phyloP scores from a whole-genome alignment of 2,329 filamentous ascomycete genomes.

The Zymoseptoria ardabiliae region DNA sequence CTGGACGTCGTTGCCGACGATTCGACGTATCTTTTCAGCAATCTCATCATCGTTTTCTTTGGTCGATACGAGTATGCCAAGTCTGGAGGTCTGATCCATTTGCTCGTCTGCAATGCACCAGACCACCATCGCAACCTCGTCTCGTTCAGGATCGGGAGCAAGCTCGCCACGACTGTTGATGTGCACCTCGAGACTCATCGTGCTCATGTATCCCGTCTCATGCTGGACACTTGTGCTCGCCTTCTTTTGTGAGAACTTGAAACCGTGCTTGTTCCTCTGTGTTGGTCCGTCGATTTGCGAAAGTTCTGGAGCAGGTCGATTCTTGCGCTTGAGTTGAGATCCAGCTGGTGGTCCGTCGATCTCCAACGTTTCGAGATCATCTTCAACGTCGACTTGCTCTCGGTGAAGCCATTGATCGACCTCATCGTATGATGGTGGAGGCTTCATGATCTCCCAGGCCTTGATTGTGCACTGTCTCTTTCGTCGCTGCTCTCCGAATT shows the following conservation, averaged over 20 bases:
- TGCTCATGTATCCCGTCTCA: slow-evolving; percentile 90
- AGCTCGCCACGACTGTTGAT: slow-evolving; percentile 77
- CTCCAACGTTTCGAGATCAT: slow-evolving; percentile 16
- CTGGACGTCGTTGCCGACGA: slow-evolving; percentile 48
- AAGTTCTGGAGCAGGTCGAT: slow-evolving; percentile 35
- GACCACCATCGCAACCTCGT: slow-evolving; percentile 81
- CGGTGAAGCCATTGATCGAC: slow-evolving; percentile 62
- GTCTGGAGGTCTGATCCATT: slow-evolving; percentile 60
- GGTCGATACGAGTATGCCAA: slow-evolving; percentile 64
- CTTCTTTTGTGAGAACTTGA: slow-evolving; percentile 75
- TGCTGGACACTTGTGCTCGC: slow-evolving; percentile 70
- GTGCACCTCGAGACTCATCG: slow-evolving; percentile 89
- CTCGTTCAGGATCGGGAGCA: slow-evolving; percentile 81
- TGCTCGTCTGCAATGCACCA: slow-evolving; percentile 64
- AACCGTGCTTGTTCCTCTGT: slow-evolving; percentile 71
- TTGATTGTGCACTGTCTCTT: slow-evolving; percentile 54
- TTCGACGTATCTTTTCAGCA: slow-evolving; percentile 54
- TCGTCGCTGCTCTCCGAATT: slow-evolving; percentile 45
- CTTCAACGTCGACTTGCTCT: slow-evolving; percentile 12
- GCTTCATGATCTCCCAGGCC: slow-evolving; percentile 67
- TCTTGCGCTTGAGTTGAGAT: slow-evolving; percentile 29
- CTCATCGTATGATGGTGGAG: slow-evolving; percentile 63
- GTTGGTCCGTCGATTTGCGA: slow-evolving; percentile 89
- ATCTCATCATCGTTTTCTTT: slow-evolving; percentile 49
- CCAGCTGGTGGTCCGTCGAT: slow-evolving; percentile 25